Conservation (phyloP, 2,329 filamentous ascomycete species). For the Pleurostoma richardsiae region DNA sequence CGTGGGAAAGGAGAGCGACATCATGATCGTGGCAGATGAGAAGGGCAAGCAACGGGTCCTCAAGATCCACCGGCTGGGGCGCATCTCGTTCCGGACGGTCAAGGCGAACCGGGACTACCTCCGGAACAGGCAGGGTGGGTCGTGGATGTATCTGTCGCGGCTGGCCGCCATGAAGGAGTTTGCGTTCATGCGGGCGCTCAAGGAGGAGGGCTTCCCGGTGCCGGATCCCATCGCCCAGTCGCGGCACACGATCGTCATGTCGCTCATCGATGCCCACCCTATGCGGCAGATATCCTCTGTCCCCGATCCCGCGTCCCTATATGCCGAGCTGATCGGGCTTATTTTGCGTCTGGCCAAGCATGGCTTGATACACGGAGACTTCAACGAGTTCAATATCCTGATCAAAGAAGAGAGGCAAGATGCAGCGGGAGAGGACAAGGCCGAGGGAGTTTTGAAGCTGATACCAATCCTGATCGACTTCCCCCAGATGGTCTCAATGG, state of each 20-base stretch:
- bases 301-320: constrained; percentile 77
- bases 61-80: constrained; percentile 92
- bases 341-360: constrained; percentile 79
- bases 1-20: constrained; percentile 96
- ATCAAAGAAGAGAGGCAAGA: constrained; percentile 65
- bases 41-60: constrained; percentile 74
- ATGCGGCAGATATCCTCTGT: constrained; percentile 83
- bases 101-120: constrained; percentile 96
- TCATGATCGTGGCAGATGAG: constrained; percentile 84
- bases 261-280: constrained; percentile 85
- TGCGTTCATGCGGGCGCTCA: constrained; percentile 86
- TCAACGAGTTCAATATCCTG: constrained; percentile 98
- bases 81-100: constrained; percentile 95
- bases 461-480: constrained; percentile 93
- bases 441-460: constrained; percentile 44
- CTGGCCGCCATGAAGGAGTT: constrained; percentile 92
- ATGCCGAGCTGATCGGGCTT: constrained; percentile 83
- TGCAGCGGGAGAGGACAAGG: constrained; percentile 31
- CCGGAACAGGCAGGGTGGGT: constrained; percentile 64
- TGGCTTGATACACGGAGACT: constrained; percentile 94
- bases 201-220: constrained; percentile 81
- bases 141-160: constrained; percentile 97
- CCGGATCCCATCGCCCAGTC: constrained; percentile 85
- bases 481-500: constrained; percentile 95
- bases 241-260: constrained; percentile 95